A percentile compares a stretch with the other conserved stretches of the same genome.
Evolutionary conservation across 2,329 filamentous ascomycete species (phyloP).

Genomic region (Sarocladiaceae sp.): DNA sequence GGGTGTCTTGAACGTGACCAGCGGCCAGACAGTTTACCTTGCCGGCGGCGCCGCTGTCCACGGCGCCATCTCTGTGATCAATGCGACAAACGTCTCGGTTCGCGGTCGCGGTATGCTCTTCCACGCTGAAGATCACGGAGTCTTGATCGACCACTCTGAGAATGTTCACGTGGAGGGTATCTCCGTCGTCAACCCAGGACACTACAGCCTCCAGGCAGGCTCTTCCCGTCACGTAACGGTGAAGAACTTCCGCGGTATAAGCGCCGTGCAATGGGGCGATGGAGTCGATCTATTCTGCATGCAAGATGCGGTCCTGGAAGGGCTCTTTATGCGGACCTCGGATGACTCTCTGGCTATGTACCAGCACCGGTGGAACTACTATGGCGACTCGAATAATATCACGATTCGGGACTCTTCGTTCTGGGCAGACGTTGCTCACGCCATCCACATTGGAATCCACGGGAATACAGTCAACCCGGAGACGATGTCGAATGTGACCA

Average conservation of each 20-base stretch:
- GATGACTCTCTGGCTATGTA: conserved; percentile 30
- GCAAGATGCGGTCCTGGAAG: conserved; percentile 20
- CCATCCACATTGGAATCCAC: conserved; percentile 30
- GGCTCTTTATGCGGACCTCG: conserved; percentile 27
- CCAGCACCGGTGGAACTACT: conserved; percentile 23
- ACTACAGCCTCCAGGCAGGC: not conserved
- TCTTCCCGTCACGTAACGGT: conserved; percentile 13
- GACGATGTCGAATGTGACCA: conserved; percentile 21
- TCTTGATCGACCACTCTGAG: not conserved
- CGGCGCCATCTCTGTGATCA: conserved; percentile 11
- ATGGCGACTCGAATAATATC: conserved; percentile 25
- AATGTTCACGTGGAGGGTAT: not conserved
- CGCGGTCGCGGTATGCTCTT: not conserved
- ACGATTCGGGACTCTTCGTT: conserved; percentile 23
- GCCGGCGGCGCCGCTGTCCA: conserved; percentile 15
- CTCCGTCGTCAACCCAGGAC: not conserved
- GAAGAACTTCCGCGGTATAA: conserved; percentile 14
- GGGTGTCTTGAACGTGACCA: conserved; percentile 13
- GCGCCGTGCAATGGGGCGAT: conserved; percentile 16
- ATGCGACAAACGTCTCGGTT: conserved; percentile 10
- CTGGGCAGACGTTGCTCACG: conserved; percentile 26
- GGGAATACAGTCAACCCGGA: conserved; percentile 31
- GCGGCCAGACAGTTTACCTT: conserved; percentile 15
- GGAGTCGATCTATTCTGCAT: conserved; percentile 20
- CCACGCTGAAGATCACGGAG: not conserved